These are phyloP conservation scores for Aspergillus sp. DNA, from an alignment of 2,329 filamentous ascomycete genomes.

Conservation along the genomic window DNA sequence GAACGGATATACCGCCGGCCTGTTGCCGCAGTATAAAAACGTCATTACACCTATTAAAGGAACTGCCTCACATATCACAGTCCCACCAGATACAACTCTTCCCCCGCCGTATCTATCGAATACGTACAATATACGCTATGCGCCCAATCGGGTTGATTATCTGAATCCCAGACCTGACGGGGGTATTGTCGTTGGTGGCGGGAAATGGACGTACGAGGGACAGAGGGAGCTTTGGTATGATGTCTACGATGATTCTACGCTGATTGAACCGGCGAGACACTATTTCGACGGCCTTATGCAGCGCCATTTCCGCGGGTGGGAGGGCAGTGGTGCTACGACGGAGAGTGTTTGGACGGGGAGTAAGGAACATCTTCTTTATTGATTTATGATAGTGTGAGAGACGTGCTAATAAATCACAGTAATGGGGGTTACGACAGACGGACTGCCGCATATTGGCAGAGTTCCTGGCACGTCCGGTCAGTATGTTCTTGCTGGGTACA, in stretches of 20 bases:
- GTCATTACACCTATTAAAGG: background rate
- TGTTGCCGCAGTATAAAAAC: background rate
- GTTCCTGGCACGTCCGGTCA: conserved; percentile 48
- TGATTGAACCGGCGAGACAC: conserved; percentile 48
- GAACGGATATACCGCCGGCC: background rate
- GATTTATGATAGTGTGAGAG: too few species aligned
- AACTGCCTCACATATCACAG: background rate
- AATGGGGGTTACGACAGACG: conserved; percentile 33
- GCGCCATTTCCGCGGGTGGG: conserved; percentile 36
- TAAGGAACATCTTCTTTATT: conserved; percentile 22
- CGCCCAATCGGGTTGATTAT: background rate
- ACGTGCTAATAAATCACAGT: background rate
- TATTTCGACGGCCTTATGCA: conserved; percentile 41
- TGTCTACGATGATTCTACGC: conserved; percentile 46
- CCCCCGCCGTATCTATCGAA: background rate
- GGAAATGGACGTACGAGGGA: background rate
- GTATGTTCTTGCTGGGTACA: conserved; percentile 62
- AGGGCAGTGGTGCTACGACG: conserved; percentile 32
- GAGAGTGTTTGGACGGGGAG: conserved; percentile 36
- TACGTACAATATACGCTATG: background rate
- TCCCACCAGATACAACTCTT: background rate
- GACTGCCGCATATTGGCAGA: conserved; percentile 53
- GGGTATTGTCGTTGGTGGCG: background rate
- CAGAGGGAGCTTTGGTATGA: conserved; percentile 46
- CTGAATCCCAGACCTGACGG: background rate